These are phyloP conservation scores for Cadophora sp. DNA, from an alignment of 2,329 filamentous ascomycete genomes.

Conservation along the genomic window DNA sequence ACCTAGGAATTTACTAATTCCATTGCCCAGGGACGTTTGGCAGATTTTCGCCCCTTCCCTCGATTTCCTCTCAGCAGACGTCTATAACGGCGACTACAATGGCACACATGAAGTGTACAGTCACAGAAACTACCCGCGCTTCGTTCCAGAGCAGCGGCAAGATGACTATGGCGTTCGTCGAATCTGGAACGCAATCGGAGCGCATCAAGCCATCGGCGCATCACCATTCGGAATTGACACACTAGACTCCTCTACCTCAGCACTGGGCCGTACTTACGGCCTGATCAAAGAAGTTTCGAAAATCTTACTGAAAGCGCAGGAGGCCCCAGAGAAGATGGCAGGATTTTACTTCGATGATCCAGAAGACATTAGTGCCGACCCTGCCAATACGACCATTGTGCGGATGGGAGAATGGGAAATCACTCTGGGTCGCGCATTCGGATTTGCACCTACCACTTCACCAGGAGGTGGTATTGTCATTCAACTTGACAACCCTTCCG, in stretches of 20 bases:
- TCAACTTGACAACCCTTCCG: too few species aligned
- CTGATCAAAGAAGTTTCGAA: constrained; percentile 46
- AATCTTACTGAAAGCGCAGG: constrained; percentile 51
- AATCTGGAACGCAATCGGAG: constrained; percentile 48
- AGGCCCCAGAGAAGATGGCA: constrained; percentile 41
- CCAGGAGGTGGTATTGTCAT: constrained; percentile 51
- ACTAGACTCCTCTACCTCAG: constrained; percentile 45
- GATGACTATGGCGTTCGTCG: constrained; percentile 51
- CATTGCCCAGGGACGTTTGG: too few species aligned
- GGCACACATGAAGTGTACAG: too few species aligned
- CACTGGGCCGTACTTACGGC: constrained; percentile 49
- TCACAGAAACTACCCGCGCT: constrained; percentile 51
- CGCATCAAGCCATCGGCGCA: constrained; percentile 46
- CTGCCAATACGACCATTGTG: constrained; percentile 37
- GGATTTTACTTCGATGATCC: constrained; percentile 53
- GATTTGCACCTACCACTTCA: constrained; percentile 50
- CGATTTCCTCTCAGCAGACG: too few species aligned
- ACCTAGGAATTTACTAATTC: too few species aligned
- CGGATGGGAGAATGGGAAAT: constrained; percentile 47
- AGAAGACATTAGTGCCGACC: constrained; percentile 40
- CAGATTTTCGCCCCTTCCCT: too few species aligned
- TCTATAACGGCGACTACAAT: too few species aligned
- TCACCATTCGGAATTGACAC: constrained; percentile 54
- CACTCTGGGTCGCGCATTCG: constrained; percentile 50
- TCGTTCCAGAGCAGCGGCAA: constrained; percentile 55